Evolutionary conservation across 129 eudicot genomes (phyloP), one percentile per base, ranked within the genome.

Genomic region (Glebionis coronaria): DNA sequence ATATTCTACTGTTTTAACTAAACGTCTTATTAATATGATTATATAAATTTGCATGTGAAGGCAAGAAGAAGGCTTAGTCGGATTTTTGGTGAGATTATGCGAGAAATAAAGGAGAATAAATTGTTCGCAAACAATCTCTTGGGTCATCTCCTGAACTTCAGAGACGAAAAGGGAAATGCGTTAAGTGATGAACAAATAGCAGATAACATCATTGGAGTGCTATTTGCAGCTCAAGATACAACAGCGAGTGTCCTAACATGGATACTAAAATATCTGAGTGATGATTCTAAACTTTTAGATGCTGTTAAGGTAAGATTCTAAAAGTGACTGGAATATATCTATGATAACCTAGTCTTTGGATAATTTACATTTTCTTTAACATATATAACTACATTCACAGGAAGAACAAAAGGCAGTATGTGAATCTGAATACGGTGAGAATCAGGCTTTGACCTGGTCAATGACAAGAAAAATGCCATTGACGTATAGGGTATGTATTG

Each of bases 141-240:
- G 76, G 76, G 87, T 38, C 85, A 84, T 70, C 79, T 90, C 47
- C 78, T 90, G 51, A 81, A 78, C 79, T 90, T 67, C 83, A 84
- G 75, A 67, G 82, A 87, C 63, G 87, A 84, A 25, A 65, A 74
- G 15, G 89, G 89, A 45, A 76, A 69, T 65, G 51, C 70, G 5
- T 79, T 90, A 70, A 80, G 80, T 28, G 92, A 80, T 23, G 81
- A 87, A 63, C 84, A 90, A 75, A 87, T 87, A 29, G 76, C 91
- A 4, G 97, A 90, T 78, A 90, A 90, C 61, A 74, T 90, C 10
- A 90, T 87, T 11, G 97, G 97, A 29, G 85, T 90, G 51, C 73
- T 90, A 14, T 90, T 90, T 74, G 97, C 97, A 40, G 97, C 97
- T 64, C 97, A 90, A 73, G 97, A 90, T 66, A 90, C 97, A 67